These are phyloP conservation scores for Brettanomyces anomalus DNA, from an alignment of 805 yeast species.

Conservation along the genomic window DNA sequence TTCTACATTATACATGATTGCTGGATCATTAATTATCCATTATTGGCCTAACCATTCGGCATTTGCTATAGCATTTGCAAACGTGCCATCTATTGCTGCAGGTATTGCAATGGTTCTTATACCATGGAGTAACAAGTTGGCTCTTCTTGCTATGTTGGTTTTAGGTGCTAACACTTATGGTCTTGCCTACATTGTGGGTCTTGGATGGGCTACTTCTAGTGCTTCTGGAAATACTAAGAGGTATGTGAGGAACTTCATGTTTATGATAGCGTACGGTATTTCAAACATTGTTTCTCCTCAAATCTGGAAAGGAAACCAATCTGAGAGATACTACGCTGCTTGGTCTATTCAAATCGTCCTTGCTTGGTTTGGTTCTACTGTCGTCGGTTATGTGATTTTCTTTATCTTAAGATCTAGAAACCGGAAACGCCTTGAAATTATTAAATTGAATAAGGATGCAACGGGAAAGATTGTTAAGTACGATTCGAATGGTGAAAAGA, in stretches of 20 bases:
- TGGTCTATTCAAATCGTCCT: constrained; percentile 45
- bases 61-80: constrained; percentile 15
- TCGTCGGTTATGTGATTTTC: constrained; percentile 32
- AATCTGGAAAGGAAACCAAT: constrained; percentile 35
- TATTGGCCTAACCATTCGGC: constrained; percentile 30
- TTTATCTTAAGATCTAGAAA: constrained; percentile 27
- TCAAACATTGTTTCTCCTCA: constrained; percentile 47
- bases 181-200: constrained; percentile 12
- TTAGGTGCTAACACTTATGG: constrained; percentile 7
- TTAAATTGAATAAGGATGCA: background rate
- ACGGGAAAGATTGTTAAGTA: constrained; percentile 7
- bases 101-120: constrained; percentile 36
- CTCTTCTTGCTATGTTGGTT: constrained; percentile 28
- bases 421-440: constrained; percentile 22
- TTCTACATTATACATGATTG: constrained; percentile 30
- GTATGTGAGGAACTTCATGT: constrained; percentile 34
- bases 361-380: constrained; percentile 36
- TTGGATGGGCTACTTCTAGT: constrained; percentile 25
- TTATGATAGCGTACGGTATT: constrained; percentile 36
- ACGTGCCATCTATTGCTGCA: constrained; percentile 30
- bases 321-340: constrained; percentile 37
- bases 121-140: constrained; percentile 36
- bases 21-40: constrained; percentile 28
- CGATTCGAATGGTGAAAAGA: constrained; percentile 23
- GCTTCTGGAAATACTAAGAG: constrained; percentile 44